Evolutionary conservation across 257 asterid genomes (phyloP), one percentile per base, ranked within the genome.

Genomic region (Cordia subcordata): DNA sequence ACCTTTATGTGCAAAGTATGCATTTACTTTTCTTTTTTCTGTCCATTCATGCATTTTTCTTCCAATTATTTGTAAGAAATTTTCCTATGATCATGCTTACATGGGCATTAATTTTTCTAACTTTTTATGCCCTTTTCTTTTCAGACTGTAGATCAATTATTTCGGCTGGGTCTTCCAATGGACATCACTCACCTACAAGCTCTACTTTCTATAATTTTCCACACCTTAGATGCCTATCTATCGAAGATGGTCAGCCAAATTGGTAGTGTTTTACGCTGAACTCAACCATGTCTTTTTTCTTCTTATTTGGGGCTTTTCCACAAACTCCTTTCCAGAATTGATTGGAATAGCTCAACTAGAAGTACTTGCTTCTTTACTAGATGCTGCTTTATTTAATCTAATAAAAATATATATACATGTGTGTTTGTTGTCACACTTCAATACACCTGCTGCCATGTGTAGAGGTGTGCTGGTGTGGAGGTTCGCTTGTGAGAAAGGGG

Each of bases 181-280:
- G 96, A 89, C 76, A 85, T 93, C 62, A 89, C 94, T 44, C 99
- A 93, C 85, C 78, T 93, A 69, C 97, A 89, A 70, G 99, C 99
- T 79, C 84, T 93, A 49, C 79, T 89, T 59, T 93, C 97, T 69
- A 68, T 86, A 56, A 78, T 93, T 63, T 86, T 93, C 74, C 97
- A 88, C 75, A 83, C 96, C 55, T 63, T 93, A 80, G 96, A 93
- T 74, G 72, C 95, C 74, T 93, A 93, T 81, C 73, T 93, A 73
- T 66, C 47, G 58, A 93, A 86, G 79, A 70, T 89, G 74, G 75
- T 68, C 57, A 75, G 75, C 81, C 95, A 81, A 68, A 81, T 85
- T 62, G 97, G 99, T 89, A 83, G 58, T 61, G 53, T 51, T 17
- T 18, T 23, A 42, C 21, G 53, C 64, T 49, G 10, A 17, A 17